Evolutionary conservation across 805 yeast genomes (phyloP).

Genomic region (Helenozyma baotianmanensis): DNA sequence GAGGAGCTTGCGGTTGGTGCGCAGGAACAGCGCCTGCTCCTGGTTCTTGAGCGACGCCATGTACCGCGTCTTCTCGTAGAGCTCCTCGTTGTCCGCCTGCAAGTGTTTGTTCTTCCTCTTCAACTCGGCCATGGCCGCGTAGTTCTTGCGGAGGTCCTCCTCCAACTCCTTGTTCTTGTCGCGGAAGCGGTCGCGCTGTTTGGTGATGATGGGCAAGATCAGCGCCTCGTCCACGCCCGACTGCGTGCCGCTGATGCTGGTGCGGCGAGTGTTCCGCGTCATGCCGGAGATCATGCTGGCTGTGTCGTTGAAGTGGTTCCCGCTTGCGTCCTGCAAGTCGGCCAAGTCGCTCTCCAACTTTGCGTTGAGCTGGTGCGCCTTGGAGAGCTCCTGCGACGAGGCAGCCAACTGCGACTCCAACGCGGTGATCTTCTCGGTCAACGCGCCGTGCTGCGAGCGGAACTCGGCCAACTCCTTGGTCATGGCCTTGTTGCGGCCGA

Average conservation of each 20-base stretch:
- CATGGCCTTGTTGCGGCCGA: constrained; percentile 68
- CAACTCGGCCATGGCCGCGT: constrained; percentile 50
- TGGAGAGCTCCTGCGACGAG: constrained; percentile 34
- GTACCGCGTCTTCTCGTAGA: constrained; percentile 74
- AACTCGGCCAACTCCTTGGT: constrained; percentile 64
- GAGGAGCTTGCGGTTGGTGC: constrained; percentile 13
- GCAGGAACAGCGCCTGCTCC: constrained; percentile 1
- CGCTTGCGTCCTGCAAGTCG: constrained; percentile 43
- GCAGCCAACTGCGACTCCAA: constrained; percentile 35
- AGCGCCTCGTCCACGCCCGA: constrained; percentile 36
- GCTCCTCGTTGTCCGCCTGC: constrained; percentile 68
- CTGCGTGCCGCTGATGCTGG: constrained; percentile 40
- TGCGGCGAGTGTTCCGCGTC: constrained; percentile 27
- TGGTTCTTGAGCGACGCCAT: constrained; percentile 48
- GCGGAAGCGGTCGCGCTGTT: constrained; percentile 92
- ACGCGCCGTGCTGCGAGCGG: constrained; percentile 54
- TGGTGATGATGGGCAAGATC: constrained; percentile 81
- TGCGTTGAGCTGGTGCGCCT: constrained; percentile 44
- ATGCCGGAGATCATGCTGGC: constrained; percentile 65
- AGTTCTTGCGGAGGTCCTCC: constrained; percentile 64
- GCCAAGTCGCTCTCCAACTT: constrained; percentile 74
- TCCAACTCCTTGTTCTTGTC: constrained; percentile 80
- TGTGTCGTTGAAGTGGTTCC: constrained; percentile 47
- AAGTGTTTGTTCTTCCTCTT: constrained; percentile 59
- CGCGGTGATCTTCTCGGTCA: constrained; percentile 34